Conservation (phyloP, 2,329 filamentous ascomycete species). For the Talaromyces sp. region DNA sequence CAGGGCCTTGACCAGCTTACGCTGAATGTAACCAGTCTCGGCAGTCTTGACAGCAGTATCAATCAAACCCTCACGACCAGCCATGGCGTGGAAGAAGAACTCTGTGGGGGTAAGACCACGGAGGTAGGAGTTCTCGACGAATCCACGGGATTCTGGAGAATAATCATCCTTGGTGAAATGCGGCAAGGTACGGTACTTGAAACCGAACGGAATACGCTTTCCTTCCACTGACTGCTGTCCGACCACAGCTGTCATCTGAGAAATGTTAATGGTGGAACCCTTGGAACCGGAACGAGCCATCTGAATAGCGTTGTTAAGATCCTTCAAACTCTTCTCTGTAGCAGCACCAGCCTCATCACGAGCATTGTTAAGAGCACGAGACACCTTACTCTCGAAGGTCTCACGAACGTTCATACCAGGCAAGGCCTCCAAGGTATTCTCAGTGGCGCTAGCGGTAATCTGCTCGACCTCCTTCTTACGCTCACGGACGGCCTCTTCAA, state of each 20-base stretch:
- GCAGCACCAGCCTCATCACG: conserved; percentile 95
- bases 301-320: conserved; percentile 92
- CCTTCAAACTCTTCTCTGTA: conserved; percentile 89
- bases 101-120: conserved; percentile 92
- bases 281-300: conserved; percentile 98
- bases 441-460: conserved; percentile 76
- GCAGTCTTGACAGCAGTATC: conserved; percentile 99
- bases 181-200: conserved; percentile 95
- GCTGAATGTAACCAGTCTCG: conserved; percentile 98
- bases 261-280: conserved; percentile 98
- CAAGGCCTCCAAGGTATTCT: conserved; percentile 84
- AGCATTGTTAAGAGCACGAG: conserved; percentile 88
- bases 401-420: conserved; percentile 99
- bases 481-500: conserved; percentile 77
- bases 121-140: conserved; percentile 98
- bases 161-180: conserved; percentile 99
- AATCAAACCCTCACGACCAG: conserved; percentile 98
- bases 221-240: conserved; percentile 98
- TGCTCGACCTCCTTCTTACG: conserved; percentile 80
- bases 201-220: conserved; percentile 97
- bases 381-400: conserved; percentile 97
- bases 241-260: conserved; percentile 97
- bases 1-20: conserved; percentile 94
- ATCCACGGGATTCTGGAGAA: conserved; percentile 92
- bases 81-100: conserved; percentile 99